Evolutionary conservation across 2,329 filamentous ascomycete species (phyloP).

Genomic region (Rhinocladiella similis): DNA sequence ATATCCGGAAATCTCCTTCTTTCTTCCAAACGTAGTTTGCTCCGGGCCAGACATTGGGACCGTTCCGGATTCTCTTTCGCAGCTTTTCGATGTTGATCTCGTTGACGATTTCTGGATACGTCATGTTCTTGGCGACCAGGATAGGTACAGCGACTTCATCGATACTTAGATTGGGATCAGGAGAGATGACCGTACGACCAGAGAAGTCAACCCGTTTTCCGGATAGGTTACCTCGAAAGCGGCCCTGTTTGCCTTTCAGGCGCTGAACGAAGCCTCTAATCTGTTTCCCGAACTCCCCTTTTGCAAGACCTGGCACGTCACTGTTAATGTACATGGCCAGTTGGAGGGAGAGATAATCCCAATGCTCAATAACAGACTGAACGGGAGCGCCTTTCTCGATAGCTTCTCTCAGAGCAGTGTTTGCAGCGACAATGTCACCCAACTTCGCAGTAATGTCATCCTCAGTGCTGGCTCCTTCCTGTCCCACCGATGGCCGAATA

Average conservation of each 20-base stretch:
- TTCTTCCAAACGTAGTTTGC: slow-evolving; percentile 80
- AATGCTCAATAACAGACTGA: slow-evolving; percentile 92
- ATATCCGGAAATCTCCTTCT: slow-evolving; percentile 68
- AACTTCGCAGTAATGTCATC: slow-evolving; percentile 96
- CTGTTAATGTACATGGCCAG: slow-evolving; percentile 98
- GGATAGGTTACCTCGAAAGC: slow-evolving; percentile 93
- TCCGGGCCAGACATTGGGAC: slow-evolving; percentile 78
- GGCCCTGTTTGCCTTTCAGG: slow-evolving; percentile 94
- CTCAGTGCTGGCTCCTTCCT: slow-evolving; percentile 90
- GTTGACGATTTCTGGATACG: slow-evolving; percentile 87
- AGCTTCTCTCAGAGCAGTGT: slow-evolving; percentile 79
- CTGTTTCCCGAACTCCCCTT: slow-evolving; percentile 80
- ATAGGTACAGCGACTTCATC: slow-evolving; percentile 91
- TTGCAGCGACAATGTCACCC: slow-evolving; percentile 93
- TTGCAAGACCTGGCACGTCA: slow-evolving; percentile 88
- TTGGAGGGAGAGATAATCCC: slow-evolving; percentile 94
- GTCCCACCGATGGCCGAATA: slow-evolving; percentile 88
- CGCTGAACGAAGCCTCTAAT: slow-evolving; percentile 94
- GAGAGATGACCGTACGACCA: slow-evolving; percentile 94
- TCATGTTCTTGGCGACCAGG: slow-evolving; percentile 92
- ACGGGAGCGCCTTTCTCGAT: slow-evolving; percentile 81
- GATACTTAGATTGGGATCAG: slow-evolving; percentile 89
- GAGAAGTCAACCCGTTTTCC: slow-evolving; percentile 99
- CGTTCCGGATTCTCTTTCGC: slow-evolving; percentile 70
- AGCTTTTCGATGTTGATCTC: slow-evolving; percentile 84